Conservation (phyloP, 2,329 filamentous ascomycete species). For the Chrysoporthe deuterocubensis region DNA sequence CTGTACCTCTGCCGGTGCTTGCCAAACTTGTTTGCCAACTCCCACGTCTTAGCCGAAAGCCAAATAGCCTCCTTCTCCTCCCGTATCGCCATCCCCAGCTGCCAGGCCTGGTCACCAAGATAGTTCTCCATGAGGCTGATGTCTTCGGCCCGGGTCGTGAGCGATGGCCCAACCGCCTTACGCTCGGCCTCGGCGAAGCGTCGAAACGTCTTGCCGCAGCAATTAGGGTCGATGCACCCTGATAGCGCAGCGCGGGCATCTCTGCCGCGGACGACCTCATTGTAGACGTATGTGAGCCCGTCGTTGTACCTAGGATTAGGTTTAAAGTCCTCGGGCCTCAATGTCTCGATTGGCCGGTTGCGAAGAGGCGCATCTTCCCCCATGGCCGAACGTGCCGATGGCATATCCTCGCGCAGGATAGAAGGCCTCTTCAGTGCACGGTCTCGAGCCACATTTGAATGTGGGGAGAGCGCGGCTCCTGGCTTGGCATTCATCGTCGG, state of each 20-base stretch:
- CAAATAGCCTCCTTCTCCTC: slow-evolving; percentile 69
- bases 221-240: slow-evolving; percentile 75
- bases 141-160: slow-evolving; percentile 45
- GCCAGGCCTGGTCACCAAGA: slow-evolving; percentile 62
- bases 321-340: slow-evolving; percentile 77
- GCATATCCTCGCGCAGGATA: slow-evolving; percentile 28
- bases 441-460: neutral
- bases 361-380: slow-evolving; percentile 49
- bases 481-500: neutral
- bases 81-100: slow-evolving; percentile 59
- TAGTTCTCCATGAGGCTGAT: slow-evolving; percentile 58
- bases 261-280: slow-evolving; percentile 73
- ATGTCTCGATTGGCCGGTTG: slow-evolving; percentile 56
- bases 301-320: slow-evolving; percentile 75
- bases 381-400: slow-evolving; percentile 16
- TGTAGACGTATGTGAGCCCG: slow-evolving; percentile 73
- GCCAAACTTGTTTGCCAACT: slow-evolving; percentile 75
- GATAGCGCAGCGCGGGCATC: slow-evolving; percentile 71
- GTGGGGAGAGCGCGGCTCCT: neutral
- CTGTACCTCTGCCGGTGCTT: slow-evolving; percentile 78
- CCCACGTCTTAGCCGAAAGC: slow-evolving; percentile 74
- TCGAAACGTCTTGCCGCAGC: slow-evolving; percentile 75
- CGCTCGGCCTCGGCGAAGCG: slow-evolving; percentile 63
- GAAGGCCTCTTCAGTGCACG: slow-evolving; percentile 22
- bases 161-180: slow-evolving; percentile 39